Conservation (phyloP, 306 rosid genomes). For the Aeschynomene evenia region DNA sequence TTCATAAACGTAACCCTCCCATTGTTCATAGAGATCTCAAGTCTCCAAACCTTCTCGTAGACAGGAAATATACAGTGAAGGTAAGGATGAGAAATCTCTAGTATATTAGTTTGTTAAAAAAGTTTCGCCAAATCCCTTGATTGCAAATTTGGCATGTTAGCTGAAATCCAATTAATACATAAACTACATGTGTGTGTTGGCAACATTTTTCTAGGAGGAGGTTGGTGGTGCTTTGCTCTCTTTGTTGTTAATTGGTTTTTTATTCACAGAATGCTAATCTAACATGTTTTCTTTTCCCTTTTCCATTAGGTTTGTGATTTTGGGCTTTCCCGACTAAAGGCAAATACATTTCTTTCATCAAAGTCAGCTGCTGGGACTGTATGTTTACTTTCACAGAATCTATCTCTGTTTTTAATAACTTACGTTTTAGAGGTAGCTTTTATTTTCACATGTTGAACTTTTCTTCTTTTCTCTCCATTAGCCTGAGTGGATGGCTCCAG, state of each 20-base stretch:
- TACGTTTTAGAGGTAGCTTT: background rate
- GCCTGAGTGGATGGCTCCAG: conserved; percentile 91
- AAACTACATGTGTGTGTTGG: background rate
- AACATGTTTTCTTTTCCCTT: conserved; percentile 5
- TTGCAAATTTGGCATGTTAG: conserved; percentile 6
- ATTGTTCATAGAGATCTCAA: conserved; percentile 88
- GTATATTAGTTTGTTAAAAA: background rate
- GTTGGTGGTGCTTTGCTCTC: background rate
- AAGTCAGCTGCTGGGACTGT: conserved; percentile 98
- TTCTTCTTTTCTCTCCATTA: conserved; percentile 21
- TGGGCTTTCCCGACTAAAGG: conserved; percentile 88
- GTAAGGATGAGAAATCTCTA: conserved; percentile 30
- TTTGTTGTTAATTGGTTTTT: background rate
- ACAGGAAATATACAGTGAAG: conserved; percentile 86
- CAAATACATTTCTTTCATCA: conserved; percentile 81
- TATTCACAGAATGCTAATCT: background rate
- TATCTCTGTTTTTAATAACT: background rate
- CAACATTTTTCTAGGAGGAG: background rate
- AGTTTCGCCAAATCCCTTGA: background rate
- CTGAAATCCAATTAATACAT: background rate
- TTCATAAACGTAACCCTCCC: conserved; percentile 82
- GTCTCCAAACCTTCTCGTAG: conserved; percentile 90
- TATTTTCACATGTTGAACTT: background rate
- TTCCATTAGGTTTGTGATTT: conserved; percentile 72
- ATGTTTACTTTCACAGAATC: conserved; percentile 35